Base-by-base conservation (phyloP, 148 eudicot genomes). In the Nyssa sinensis region DNA sequence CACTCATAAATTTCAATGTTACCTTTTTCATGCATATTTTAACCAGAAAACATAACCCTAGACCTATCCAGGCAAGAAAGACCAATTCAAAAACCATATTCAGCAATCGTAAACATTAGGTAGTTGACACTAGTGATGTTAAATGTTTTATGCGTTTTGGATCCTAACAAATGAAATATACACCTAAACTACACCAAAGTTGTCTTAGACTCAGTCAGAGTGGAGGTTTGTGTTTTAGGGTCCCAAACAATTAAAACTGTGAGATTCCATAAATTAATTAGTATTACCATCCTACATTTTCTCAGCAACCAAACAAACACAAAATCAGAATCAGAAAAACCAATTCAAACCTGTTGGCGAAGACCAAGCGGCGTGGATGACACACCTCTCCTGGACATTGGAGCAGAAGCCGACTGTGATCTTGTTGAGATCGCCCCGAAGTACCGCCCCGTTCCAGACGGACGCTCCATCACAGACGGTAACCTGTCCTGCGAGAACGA, bases 401-500 rank as follows among this genome's bases (percentile, higher is more conserved):
- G 94, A 90, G 61, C 86, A 91, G 67, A 96, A 93, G 0, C 98
- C 99, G 0, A 96, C 93, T 7, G 79, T 84, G 64, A 96, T 93
- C 81, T 96, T 96, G 31, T 96, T 96, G 27, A 92, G 88, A 86
- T 95, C 99, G 28, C 99, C 97, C 0, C 99, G 77, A 21, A 95
- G 78, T 51, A 95, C 97, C 34, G 97, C 62, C 19, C 99, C 97
- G 80, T 79, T 90, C 99, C 99, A 95, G 1, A 95, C 97, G 13
- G 99, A 92, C 0, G 99, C 90, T 9, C 97, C 99, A 35, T 95
- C 97, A 39, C 80, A 89, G 29, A 95, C 99, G 30, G 87, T 78
- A 31, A 96, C 98, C 74, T 96, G 99, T 1, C 99, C 99, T n/a
- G 99, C 99, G 10, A 96, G 90, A 0, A 96, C 98, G 10, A 93